phyloP scores from a whole-genome alignment of 306 rosid species.

The Sicyos edulis region DNA sequence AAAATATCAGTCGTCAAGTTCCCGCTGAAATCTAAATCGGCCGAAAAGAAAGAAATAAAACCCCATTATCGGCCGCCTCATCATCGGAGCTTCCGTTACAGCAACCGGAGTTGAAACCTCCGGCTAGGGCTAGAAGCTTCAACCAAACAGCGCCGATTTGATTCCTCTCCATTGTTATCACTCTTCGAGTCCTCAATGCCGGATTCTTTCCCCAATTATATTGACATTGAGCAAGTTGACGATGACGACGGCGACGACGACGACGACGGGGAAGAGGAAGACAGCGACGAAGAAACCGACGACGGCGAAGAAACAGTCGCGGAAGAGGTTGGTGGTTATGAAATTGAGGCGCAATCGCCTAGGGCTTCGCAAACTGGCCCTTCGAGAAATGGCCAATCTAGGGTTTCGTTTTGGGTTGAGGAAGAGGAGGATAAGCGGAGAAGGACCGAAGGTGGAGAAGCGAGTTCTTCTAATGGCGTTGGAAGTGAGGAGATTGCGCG shows the following conservation, averaged over 20 bases:
- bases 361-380: conserved; percentile 29
- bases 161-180: not conserved
- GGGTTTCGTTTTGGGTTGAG: conserved; percentile 22
- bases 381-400: conserved; percentile 20
- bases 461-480: conserved; percentile 24
- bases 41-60: not conserved
- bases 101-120: not conserved
- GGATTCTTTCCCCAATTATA: not conserved
- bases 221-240: not conserved
- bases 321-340: conserved; percentile 27
- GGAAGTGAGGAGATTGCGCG: conserved; percentile 35
- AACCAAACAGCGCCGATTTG: not conserved
- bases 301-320: conserved; percentile 24
- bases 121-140: not conserved
- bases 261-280: conserved; percentile 15
- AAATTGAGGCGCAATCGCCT: conserved; percentile 20
- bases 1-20: not conserved
- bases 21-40: not conserved
- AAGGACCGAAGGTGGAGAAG: conserved; percentile 45
- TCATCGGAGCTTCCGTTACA: not conserved
- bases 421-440: conserved; percentile 54
- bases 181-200: not conserved
- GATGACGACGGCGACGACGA: not conserved
- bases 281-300: not conserved
- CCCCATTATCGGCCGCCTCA: not conserved